A percentile compares a stretch with the other conserved stretches of the same genome.
Evolutionary conservation across 306 rosid species (phyloP).

Genomic region (Cicer pinnatifidum): DNA sequence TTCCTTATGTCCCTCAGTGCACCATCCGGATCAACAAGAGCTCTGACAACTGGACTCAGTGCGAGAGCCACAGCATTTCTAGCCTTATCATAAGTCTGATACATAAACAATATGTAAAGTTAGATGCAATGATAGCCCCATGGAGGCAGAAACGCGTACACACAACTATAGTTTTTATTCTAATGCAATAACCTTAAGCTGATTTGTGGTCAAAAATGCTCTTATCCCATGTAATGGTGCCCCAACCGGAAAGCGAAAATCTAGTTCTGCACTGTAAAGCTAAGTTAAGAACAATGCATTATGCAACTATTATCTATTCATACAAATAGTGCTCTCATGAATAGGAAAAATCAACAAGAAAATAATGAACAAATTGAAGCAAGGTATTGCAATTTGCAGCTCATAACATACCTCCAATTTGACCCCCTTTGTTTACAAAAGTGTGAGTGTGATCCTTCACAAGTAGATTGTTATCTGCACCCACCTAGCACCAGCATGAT

Average conservation of each 20-base stretch:
- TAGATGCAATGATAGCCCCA: slow-evolving; percentile 15
- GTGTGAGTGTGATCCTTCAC: slow-evolving; percentile 97
- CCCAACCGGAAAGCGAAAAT: slow-evolving; percentile 91
- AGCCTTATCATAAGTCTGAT: slow-evolving; percentile 95
- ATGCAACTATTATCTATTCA: slow-evolving; percentile 23
- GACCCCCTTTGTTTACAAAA: slow-evolving; percentile 92
- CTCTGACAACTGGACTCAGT: slow-evolving; percentile 93
- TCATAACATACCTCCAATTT: slow-evolving; percentile 78
- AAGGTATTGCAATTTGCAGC: slow-evolving; percentile 42
- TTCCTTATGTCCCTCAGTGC: slow-evolving; percentile 87
- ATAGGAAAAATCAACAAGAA: slow-evolving; percentile 25
- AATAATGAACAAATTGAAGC: slow-evolving; percentile 19
- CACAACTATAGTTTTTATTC: neutral
- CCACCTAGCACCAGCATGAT: slow-evolving; percentile 65
- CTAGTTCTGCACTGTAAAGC: slow-evolving; percentile 77
- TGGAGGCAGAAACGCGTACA: neutral
- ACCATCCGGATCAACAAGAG: slow-evolving; percentile 95
- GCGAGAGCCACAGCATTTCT: slow-evolving; percentile 98
- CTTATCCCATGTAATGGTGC: slow-evolving; percentile 93
- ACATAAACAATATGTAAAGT: slow-evolving; percentile 35
- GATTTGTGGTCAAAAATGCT: slow-evolving; percentile 96
- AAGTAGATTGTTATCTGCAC: slow-evolving; percentile 84
- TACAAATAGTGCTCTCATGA: neutral
- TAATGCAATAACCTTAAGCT: slow-evolving; percentile 64
- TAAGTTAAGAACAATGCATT: slow-evolving; percentile 38